Percentiles rank a stretch among this genome's conserved stretches.
Conservation (phyloP, 768 basidiomycete species). For the Hericium erinaceus region DNA sequence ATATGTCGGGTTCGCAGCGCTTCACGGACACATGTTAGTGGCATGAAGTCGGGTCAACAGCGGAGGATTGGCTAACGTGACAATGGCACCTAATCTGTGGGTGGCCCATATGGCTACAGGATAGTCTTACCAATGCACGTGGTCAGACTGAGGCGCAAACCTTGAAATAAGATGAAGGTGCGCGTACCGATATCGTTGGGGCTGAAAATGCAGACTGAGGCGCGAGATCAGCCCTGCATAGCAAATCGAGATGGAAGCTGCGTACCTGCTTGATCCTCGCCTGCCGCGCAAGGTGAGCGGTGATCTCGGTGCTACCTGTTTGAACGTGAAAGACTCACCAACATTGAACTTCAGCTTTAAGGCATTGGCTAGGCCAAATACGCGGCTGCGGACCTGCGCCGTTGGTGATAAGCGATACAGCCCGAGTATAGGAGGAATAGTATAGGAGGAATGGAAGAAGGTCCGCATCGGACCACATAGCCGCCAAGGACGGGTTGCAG, state of each 20-base stretch:
- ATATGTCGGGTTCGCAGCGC: slow-evolving; percentile 56
- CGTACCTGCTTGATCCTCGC: slow-evolving; percentile 32
- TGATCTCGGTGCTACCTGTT: no score
- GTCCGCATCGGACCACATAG: no score
- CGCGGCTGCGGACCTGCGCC: slow-evolving; percentile 26
- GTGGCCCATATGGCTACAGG: slow-evolving; percentile 15
- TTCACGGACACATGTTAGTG: slow-evolving; percentile 13
- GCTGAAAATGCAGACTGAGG: slow-evolving; percentile 15
- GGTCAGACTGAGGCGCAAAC: neutral
- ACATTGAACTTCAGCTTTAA: slow-evolving; percentile 25
- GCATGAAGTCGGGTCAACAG: no score
- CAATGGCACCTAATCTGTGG: slow-evolving; percentile 18
- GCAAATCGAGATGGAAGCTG: neutral
- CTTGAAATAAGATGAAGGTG: neutral
- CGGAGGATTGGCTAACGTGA: slow-evolving; percentile 11
- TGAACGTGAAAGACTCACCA: slow-evolving; percentile 17
- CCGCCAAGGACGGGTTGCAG: no score
- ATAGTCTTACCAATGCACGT: slow-evolving; percentile 1
- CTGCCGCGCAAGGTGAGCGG: slow-evolving; percentile 13
- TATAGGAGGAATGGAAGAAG: no score
- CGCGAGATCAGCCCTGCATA: neutral
- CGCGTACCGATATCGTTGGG: slow-evolving; percentile 22
- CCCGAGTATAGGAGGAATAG: neutral
- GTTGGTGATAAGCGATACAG: neutral
- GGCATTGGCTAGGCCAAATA: slow-evolving; percentile 30